A percentile compares a stretch with the other conserved stretches of the same genome.
Conservation (phyloP, 352 stramenopile species). For the Pythium rhizo-oryzae region DNA sequence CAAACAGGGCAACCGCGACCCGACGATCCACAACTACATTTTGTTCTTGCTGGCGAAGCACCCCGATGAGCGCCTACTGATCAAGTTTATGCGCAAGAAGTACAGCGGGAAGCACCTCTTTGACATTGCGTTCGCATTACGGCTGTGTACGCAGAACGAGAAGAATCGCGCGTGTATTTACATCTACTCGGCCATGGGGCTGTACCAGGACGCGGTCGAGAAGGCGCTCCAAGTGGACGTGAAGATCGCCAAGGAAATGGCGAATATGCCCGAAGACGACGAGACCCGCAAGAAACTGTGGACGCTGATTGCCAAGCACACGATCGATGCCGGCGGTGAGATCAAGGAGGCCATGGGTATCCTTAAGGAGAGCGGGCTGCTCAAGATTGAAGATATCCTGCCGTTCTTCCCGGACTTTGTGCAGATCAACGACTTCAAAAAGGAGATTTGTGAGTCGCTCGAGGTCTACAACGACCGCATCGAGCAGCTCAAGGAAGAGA, state of each 20-base stretch:
- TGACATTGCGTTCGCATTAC: constrained; percentile 92
- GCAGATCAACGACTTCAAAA: constrained; percentile 96
- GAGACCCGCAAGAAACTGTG: constrained; percentile 93
- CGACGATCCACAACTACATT: constrained; percentile 94
- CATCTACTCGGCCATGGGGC: constrained; percentile 93
- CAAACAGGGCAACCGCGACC: constrained; percentile 89
- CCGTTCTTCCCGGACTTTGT: constrained; percentile 96
- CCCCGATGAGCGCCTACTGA: constrained; percentile 85
- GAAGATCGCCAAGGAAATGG: constrained; percentile 94
- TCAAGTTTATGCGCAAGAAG: constrained; percentile 91
- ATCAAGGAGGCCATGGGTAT: constrained; percentile 88
- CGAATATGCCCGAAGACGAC: constrained; percentile 89
- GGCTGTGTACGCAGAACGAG: constrained; percentile 91
- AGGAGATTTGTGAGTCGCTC: constrained; percentile 93
- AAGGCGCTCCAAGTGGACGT: constrained; percentile 90
- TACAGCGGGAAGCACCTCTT: constrained; percentile 88
- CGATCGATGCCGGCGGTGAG: constrained; percentile 86
- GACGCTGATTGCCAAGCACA: constrained; percentile 93
- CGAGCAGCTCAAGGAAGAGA: constrained; percentile 92
- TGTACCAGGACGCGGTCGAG: constrained; percentile 93
- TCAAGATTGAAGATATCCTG: constrained; percentile 95
- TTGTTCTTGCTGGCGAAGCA: constrained; percentile 91
- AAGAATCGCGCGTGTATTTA: constrained; percentile 94
- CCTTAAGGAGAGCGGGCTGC: constrained; percentile 81
- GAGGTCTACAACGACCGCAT: constrained; percentile 92